phyloP scores from a whole-genome alignment of 768 basidiomycete species.

The Boletus patriciae region DNA sequence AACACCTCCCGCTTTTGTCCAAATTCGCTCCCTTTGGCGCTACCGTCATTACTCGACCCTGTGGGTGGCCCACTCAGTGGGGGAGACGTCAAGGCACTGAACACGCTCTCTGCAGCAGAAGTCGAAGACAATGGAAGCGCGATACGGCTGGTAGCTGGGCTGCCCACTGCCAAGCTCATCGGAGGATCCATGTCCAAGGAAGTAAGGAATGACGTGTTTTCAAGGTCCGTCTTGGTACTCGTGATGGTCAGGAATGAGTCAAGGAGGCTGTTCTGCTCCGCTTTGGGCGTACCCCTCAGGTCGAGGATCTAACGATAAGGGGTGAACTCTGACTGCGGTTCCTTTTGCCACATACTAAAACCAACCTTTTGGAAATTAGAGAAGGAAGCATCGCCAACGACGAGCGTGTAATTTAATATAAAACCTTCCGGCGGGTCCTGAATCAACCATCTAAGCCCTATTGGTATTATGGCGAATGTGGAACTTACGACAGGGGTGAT shows the following conservation, averaged over 20 bases:
- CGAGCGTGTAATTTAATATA: slow-evolving; percentile 90
- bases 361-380: slow-evolving; percentile 96
- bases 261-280: slow-evolving; percentile 83
- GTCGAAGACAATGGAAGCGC: slow-evolving; percentile 46
- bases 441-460: neutral
- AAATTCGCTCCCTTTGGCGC: slow-evolving; percentile 42
- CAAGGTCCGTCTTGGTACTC: slow-evolving; percentile 86
- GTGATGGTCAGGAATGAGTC: slow-evolving; percentile 92
- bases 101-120: slow-evolving; percentile 50
- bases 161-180: slow-evolving; percentile 53
- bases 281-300: slow-evolving; percentile 87
- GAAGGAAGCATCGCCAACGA: slow-evolving; percentile 93
- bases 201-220: slow-evolving; percentile 89
- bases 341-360: neutral
- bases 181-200: slow-evolving; percentile 95
- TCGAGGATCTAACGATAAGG: slow-evolving; percentile 73
- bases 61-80: slow-evolving; percentile 63
- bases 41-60: slow-evolving; percentile 50
- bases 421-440: slow-evolving; percentile 93
- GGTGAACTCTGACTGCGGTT: slow-evolving; percentile 10
- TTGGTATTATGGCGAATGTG: neutral
- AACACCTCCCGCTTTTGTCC: slow-evolving; percentile 74
- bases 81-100: slow-evolving; percentile 58
- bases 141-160: slow-evolving; percentile 64
- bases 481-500: slow-evolving; percentile 82